Evolutionary conservation across 352 stramenopile genomes (phyloP), one percentile per base, ranked within the genome.

Genomic region (Phytophthora sp.): DNA sequence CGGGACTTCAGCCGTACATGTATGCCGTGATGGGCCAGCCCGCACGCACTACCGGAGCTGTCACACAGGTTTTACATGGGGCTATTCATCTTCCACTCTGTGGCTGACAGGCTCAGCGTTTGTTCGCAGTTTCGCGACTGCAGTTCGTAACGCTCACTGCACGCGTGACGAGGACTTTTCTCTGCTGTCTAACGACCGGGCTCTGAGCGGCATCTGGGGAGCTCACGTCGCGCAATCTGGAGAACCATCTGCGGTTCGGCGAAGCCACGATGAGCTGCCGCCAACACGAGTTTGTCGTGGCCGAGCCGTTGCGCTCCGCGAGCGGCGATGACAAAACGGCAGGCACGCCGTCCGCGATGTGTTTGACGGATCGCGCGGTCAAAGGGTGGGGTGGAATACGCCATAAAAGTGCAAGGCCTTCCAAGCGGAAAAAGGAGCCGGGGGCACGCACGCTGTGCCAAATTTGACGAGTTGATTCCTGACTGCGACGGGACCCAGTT

Each of bases 321-420:
- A 50, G 31, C 31, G 29, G 18, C 27, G 53, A 52, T n/a, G 38
- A 23, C 52, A 51, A 44, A 31, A n/a, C 16, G n/a, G n/a, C n/a
- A n/a, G n/a, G 46, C 46, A 41, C 21, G 46, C n/a, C n/a, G n/a
- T n/a, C n/a, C n/a, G 8, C n/a, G 30, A 52, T 54, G 26, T 51
- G 46, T 54, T 54, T 54, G n/a, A n/a, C n/a, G n/a, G n/a, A 18
- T 35, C 24, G 20, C 13, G n/a, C n/a, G n/a, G n/a, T n/a, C n/a
- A n/a, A n/a, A n/a, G n/a, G n/a, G n/a, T 7, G 23, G 47, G 59
- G 59, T 47, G 61, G 61, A 69, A 64, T 33, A 59, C 54, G 61
- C 52, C 35, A 59, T 35, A 65, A 69, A 69, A 69, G 20, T 42
- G 44, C 44, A 46, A 35, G 61, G 9, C 31, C 53, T 29, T 62